Conservation (phyloP, 2,329 filamentous ascomycete genomes). For the Fusarium globosum region DNA sequence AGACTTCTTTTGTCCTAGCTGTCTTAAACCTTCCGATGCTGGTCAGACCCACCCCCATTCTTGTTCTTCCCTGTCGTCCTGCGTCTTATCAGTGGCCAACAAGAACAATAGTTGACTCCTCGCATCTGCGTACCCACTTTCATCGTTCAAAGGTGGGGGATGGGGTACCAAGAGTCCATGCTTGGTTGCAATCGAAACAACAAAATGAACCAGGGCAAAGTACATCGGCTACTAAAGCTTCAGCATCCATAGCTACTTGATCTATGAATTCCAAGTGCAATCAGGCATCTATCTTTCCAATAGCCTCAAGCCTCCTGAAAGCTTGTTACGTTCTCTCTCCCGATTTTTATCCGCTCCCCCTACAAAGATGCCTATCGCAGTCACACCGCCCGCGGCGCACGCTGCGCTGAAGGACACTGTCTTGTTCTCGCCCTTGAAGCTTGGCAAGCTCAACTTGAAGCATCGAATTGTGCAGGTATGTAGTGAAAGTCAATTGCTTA, state of each 20-base stretch:
- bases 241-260: slow-evolving; percentile 1
- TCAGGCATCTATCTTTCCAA: not conserved
- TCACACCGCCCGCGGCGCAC: slow-evolving; percentile 31
- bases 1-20: not conserved
- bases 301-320: not conserved
- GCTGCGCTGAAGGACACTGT: slow-evolving; percentile 43
- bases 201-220: not conserved
- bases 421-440: slow-evolving; percentile 50
- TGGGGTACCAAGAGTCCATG: not conserved
- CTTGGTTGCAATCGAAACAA: not conserved
- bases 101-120: not conserved
- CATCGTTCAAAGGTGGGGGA: not conserved
- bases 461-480: slow-evolving; percentile 53
- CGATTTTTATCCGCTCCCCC: not conserved
- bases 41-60: not conserved
- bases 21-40: not conserved
- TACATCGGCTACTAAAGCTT: slow-evolving; percentile 12
- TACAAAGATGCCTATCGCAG: slow-evolving; percentile 27
- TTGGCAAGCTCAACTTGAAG: slow-evolving; percentile 49
- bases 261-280: not conserved
- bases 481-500: fast-evolving
- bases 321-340: too few relatives aligned
- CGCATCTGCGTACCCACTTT: not conserved
- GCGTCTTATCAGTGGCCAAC: not conserved
- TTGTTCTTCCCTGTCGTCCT: not conserved